Evolutionary conservation across 164 flowering plant species (phyloP), one percentile per base, ranked within the genome.

Genomic region (Houttuynia cordata): DNA sequence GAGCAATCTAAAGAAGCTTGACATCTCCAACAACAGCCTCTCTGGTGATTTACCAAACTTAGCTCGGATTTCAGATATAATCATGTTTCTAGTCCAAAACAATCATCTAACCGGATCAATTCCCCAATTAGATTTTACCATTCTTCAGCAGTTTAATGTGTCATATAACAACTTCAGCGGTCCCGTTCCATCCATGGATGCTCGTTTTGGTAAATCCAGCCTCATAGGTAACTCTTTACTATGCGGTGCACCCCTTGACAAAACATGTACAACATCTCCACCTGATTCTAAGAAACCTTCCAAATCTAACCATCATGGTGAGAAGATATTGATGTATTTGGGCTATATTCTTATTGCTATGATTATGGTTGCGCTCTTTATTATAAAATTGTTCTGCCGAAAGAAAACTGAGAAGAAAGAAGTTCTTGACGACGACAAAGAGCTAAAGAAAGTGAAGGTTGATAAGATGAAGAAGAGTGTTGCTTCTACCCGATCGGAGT

Each of bases 161-260:
- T 80, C 88, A 12, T 62, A 58, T 70, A 83, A 83, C 76, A 68
- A 73, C 45, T 71, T 85, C 62, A 72, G 61, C 18, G 83, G 91
- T 7, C 70, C 63, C 0, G 70, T 81, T 50, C 86, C 91, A 1
- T 71, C 65, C 54, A 67, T 62, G 0, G 41, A 59, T 12, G 76
- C 61, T 13, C 58, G 52, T 57, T 67, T 80, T 40, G 7, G 52
- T 12, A 57, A n/a, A 3, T 63, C 56, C 24, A 69, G 81, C 56
- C 66, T 73, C 18, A 0, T 51, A 8, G 79, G 78, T n/a, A 85
- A 81, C 67, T 76, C 82, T 37, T 50, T 10, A 4, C 62, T 81
- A 41, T 85, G 88, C 58, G 86, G 88, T 19, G 34, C 68, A 3
- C 81, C 81, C 3, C 50, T 79, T 67, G 59, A 74, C 18, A 70